phyloP scores from a whole-genome alignment of 129 eudicot genomes.

The Erigeron canadensis region DNA sequence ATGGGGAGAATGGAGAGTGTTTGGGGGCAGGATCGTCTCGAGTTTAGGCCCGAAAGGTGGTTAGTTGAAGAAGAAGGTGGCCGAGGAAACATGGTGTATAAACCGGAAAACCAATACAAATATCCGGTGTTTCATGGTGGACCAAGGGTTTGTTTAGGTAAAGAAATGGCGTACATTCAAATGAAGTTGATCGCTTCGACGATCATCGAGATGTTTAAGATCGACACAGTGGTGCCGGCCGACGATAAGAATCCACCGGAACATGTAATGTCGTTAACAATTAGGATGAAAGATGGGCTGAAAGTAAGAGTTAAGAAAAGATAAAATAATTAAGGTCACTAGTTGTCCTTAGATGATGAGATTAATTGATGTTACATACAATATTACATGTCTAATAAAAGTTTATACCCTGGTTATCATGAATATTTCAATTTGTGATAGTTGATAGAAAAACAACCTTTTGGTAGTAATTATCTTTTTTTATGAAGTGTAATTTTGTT shows the following conservation, averaged over 20 bases:
- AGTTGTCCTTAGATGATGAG: no score
- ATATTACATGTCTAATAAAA: no score
- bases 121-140: conserved; percentile 82
- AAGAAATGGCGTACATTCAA: conserved; percentile 82
- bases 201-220: conserved; percentile 47
- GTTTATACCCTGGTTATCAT: no score
- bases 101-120: conserved; percentile 47
- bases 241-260: conserved; percentile 50
- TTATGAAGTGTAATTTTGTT: no score
- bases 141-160: conserved; percentile 74
- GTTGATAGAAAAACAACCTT: no score
- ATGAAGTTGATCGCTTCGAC: conserved; percentile 77
- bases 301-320: conserved; percentile 40
- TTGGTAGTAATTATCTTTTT: no score
- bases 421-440: no score
- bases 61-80: conserved; percentile 33
- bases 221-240: conserved; percentile 33
- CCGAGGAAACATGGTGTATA: conserved; percentile 34
- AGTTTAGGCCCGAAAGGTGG: conserved; percentile 88
- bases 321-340: neutral
- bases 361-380: no score
- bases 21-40: conserved; percentile 71
- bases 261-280: conserved; percentile 58
- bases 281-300: conserved; percentile 76
- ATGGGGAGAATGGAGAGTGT: conserved; percentile 78